Evolutionary conservation across 1,139 yeast species (phyloP), one percentile per base, ranked within the genome.

Genomic region (Martiniozyma asiatica): DNA sequence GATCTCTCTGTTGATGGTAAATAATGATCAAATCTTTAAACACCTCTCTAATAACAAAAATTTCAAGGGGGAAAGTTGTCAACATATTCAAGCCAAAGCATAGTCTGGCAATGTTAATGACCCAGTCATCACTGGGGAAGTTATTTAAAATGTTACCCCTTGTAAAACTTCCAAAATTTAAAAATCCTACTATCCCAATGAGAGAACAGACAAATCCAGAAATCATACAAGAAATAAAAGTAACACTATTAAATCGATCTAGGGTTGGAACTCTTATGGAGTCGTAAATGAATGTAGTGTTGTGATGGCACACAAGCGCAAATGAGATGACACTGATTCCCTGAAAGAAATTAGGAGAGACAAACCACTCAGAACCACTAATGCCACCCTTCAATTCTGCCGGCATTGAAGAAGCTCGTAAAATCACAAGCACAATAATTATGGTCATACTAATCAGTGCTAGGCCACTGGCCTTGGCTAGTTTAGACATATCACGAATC

Each of bases 51-150:
- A 92, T 74, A 4, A 87, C 97, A 50, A 85, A 85, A 0, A 87
- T 69, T 50, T 87, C 97, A 30, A 87, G 55, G 0, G 97, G 97
- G 44, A 84, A 74, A 0, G 97, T 87, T 0, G 97, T 87, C 37
- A 87, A 63, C 96, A 87, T 87, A 47, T 87, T 87, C 45, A 87
- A 63, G 0, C 97, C 97, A 54, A 87, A 87, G 45, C 94, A 82
- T 43, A 87, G 71, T 33, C 97, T 63, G 0, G 97, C 96, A 23
- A 87, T 59, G 42, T 85, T 87, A 26, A 82, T 81, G 51, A 72
- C 61, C 43, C 61, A 58, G 48, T 85, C 94, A 46, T 71, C 68
- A 32, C 74, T 63, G 14, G 82, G 79, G 55, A 87, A 87, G 51
- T 85, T 87, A 55, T 87, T 87, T 32, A 87, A 59, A 20, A 87